Percentiles rank a stretch among this genome's conserved stretches.
Evolutionary conservation across 2,329 filamentous ascomycete genomes (phyloP).

Genomic region (Pochonia chlamydosporia): DNA sequence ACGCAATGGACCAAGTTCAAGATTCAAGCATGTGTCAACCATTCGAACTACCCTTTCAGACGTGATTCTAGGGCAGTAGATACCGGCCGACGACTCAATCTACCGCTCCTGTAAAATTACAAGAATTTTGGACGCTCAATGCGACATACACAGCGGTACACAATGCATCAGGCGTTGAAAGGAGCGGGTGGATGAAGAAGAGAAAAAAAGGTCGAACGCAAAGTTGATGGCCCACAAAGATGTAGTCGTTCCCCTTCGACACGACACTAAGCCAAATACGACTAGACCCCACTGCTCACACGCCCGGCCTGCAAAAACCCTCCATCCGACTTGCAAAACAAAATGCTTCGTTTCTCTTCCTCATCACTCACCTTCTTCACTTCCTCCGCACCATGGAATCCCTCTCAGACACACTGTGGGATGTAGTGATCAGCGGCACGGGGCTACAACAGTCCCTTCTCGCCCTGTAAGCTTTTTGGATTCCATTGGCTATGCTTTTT

Average conservation of each 20-base stretch:
- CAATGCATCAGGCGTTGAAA: slow-evolving; percentile 23
- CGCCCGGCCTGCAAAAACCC: slow-evolving; percentile 12
- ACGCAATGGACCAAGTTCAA: neutral
- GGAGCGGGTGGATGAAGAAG: slow-evolving; percentile 21
- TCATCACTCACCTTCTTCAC: slow-evolving; percentile 10
- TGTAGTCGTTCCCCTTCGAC: no score
- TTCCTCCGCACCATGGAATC: slow-evolving; percentile 56
- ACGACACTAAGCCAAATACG: slow-evolving; percentile 9
- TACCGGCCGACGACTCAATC: slow-evolving; percentile 67
- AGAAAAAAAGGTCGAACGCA: slow-evolving; percentile 6
- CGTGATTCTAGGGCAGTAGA: slow-evolving; percentile 78
- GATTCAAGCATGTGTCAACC: slow-evolving; percentile 57
- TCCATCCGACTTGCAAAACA: slow-evolving; percentile 8
- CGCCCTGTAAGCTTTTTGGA: slow-evolving; percentile 57
- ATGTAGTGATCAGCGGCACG: slow-evolving; percentile 74
- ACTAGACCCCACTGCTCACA: slow-evolving; percentile 1
- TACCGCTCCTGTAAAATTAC: slow-evolving; percentile 50
- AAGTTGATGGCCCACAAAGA: no score
- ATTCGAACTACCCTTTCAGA: slow-evolving; percentile 81
- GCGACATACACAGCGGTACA: slow-evolving; percentile 35
- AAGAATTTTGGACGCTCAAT: slow-evolving; percentile 38
- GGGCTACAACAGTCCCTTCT: slow-evolving; percentile 74
- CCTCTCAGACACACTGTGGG: slow-evolving; percentile 68
- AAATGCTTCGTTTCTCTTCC: slow-evolving; percentile 12
- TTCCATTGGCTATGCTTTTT: slow-evolving; percentile 19